Conservation (phyloP, 1,139 yeast species). For the Candida sp. region DNA sequence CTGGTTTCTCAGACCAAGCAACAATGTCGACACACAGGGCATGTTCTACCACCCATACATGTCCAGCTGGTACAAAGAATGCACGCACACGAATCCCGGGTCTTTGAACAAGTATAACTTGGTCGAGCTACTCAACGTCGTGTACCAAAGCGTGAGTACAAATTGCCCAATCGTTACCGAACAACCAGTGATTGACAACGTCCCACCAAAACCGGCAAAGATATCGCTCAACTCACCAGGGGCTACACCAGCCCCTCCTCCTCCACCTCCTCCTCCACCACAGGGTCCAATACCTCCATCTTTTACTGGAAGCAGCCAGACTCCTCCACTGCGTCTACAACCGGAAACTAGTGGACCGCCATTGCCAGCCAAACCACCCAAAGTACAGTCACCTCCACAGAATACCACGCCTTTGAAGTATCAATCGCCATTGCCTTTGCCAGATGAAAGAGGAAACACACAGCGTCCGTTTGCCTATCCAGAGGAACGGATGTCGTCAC, state of each 20-base stretch:
- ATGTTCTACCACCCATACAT: slow-evolving; percentile 72
- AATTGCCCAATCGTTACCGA: slow-evolving; percentile 32
- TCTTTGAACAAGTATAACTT: slow-evolving; percentile 33
- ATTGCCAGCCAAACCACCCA: slow-evolving; percentile 40
- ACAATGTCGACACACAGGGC: slow-evolving; percentile 77
- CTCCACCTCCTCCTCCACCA: neutral
- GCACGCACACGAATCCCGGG: slow-evolving; percentile 13
- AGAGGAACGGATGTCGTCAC: slow-evolving; percentile 2
- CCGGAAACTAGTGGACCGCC: slow-evolving; percentile 39
- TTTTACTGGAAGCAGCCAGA: neutral
- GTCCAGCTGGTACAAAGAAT: slow-evolving; percentile 55
- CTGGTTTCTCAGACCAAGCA: slow-evolving; percentile 56
- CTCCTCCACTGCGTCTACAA: neutral
- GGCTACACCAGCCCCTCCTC: neutral
- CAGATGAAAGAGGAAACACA: slow-evolving; percentile 16
- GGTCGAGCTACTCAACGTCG: slow-evolving; percentile 34
- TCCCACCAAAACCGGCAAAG: slow-evolving; percentile 28
- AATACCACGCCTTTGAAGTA: slow-evolving; percentile 30
- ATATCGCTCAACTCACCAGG: slow-evolving; percentile 12
- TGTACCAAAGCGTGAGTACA: slow-evolving; percentile 43
- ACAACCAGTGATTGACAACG: slow-evolving; percentile 5
- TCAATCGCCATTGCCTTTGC: slow-evolving; percentile 39
- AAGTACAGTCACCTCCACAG: slow-evolving; percentile 5
- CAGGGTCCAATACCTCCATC: neutral
- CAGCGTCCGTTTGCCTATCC: slow-evolving; percentile 3